Percentiles rank a stretch among this genome's conserved stretches.
phyloP scores from a whole-genome alignment of 257 asterid genomes.

The Salvia miltiorrhiza region DNA sequence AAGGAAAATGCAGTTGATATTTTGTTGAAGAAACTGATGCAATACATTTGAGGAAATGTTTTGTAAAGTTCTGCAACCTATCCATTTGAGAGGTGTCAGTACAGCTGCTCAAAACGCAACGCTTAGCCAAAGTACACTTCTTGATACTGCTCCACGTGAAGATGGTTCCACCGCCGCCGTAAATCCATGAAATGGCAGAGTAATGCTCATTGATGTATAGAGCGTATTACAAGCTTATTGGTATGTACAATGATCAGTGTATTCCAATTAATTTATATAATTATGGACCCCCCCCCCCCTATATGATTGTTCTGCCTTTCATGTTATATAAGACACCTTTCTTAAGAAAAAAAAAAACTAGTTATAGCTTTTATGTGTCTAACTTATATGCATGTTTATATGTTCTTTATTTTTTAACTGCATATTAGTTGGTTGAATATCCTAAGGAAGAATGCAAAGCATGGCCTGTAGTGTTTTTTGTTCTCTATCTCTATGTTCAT shows the following conservation, averaged over 20 bases:
- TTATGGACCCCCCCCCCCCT: not conserved
- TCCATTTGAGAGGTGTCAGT: constrained; percentile 26
- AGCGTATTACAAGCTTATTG: constrained; percentile 90
- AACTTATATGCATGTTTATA: not conserved
- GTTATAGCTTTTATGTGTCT: not conserved
- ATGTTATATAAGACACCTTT: too few relatives aligned
- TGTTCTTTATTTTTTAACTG: not conserved
- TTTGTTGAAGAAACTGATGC: too few relatives aligned
- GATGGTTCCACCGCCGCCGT: constrained; percentile 31
- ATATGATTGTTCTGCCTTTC: too few relatives aligned
- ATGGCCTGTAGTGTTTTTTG: too few relatives aligned
- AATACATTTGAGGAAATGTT: too few relatives aligned
- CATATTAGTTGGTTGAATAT: constrained; percentile 15
- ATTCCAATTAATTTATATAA: not conserved
- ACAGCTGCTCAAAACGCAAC: constrained; percentile 37
- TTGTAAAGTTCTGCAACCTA: constrained; percentile 27
- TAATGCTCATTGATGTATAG: constrained; percentile 95
- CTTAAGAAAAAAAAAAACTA: not conserved
- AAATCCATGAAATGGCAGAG: constrained; percentile 60
- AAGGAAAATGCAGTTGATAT: too few relatives aligned
- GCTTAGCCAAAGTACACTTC: constrained; percentile 21
- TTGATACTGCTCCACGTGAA: constrained; percentile 32
- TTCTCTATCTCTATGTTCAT: not conserved
- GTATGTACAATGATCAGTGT: constrained; percentile 34
- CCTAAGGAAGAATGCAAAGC: not conserved